Evolutionary conservation across 805 yeast species (phyloP).

Genomic region (Ogataea zsoltii): DNA sequence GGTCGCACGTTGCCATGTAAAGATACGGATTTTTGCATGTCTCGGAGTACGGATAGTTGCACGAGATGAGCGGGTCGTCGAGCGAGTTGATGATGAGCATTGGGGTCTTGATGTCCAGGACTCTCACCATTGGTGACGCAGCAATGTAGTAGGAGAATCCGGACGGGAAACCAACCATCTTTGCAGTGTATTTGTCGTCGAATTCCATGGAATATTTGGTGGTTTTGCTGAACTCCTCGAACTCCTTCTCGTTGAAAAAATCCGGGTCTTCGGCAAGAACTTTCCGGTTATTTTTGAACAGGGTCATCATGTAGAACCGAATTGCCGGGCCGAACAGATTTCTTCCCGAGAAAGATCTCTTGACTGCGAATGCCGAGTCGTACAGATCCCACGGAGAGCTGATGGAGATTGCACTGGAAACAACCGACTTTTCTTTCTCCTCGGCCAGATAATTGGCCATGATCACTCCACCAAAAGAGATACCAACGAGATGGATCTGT

Average conservation of each 20-base stretch:
- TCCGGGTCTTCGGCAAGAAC: constrained; percentile 35
- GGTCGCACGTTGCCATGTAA: constrained; percentile 54
- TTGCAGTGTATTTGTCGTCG: constrained; percentile 62
- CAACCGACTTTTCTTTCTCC: constrained; percentile 52
- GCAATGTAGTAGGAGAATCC: constrained; percentile 65
- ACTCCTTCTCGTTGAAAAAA: constrained; percentile 25
- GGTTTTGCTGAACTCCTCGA: constrained; percentile 36
- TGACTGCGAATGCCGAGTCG: constrained; percentile 49
- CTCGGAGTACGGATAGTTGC: constrained; percentile 52
- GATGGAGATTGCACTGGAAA: constrained; percentile 59
- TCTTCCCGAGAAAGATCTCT: constrained; percentile 39
- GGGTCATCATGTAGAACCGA: constrained; percentile 41
- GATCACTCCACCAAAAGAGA: constrained; percentile 72
- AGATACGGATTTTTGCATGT: constrained; percentile 57
- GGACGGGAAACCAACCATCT: constrained; percentile 60
- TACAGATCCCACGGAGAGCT: constrained; percentile 76
- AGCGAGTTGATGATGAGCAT: constrained; percentile 55
- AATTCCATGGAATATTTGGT: constrained; percentile 51
- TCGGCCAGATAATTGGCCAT: constrained; percentile 70
- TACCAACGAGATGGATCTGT: constrained; percentile 65
- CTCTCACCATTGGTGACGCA: constrained; percentile 60
- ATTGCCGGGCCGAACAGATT: constrained; percentile 44
- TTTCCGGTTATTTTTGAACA: constrained; percentile 45
- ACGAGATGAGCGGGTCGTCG: constrained; percentile 69
- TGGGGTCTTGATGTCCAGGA: constrained; percentile 61